Evolutionary conservation across 179 eudicot genomes (phyloP), one percentile per base, ranked within the genome.

Genomic region (Corrigiola litoralis): DNA sequence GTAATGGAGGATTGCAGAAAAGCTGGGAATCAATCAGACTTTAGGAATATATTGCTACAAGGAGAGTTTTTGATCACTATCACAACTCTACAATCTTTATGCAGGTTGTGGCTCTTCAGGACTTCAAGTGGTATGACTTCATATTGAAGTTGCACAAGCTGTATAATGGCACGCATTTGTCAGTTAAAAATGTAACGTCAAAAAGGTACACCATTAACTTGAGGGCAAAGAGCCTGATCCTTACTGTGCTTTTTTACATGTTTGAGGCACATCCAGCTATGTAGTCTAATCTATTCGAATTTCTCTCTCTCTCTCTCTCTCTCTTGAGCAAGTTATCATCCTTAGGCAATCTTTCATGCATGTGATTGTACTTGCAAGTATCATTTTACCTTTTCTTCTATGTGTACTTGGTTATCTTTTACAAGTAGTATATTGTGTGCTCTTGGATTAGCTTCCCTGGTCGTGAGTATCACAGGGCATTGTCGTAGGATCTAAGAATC

Each of bases 101-200:
- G 66, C 91, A 94, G 99, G 89, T 86, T 63, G 97, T 90, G 72
- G 71, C 73, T 66, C 97, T 94, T 72, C 97, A 87, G 80, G 94
- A 86, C 75, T 94, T 94, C 86, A 90, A 80, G 74, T 94, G 99
- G 99, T 90, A 90, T 25, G 97, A 94, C 75, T 94, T 94, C 72
- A 59, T 94, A 68, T 67, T 90, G 72, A 84, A 90, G 60, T 66
- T 94, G 67, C 99, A 83, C 72, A 90, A 76, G 81, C 79, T 94
- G 65, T 90, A 94, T 74, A 74, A 71, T 36, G 99, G 99, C 46
- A 86, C 97, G 21, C 99, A 94, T 82, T 71, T 94, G 14, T 85
- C 95, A 2, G 87, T 90, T 32, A 83, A 75, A 75, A 90, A 87
- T 54, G 97, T 90, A 59, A 53, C 65, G 28, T 90, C 97, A 25